Percentiles rank a stretch among this genome's conserved stretches.
phyloP scores from a whole-genome alignment of 2,329 filamentous ascomycete genomes.

The Claviceps sorghi region DNA sequence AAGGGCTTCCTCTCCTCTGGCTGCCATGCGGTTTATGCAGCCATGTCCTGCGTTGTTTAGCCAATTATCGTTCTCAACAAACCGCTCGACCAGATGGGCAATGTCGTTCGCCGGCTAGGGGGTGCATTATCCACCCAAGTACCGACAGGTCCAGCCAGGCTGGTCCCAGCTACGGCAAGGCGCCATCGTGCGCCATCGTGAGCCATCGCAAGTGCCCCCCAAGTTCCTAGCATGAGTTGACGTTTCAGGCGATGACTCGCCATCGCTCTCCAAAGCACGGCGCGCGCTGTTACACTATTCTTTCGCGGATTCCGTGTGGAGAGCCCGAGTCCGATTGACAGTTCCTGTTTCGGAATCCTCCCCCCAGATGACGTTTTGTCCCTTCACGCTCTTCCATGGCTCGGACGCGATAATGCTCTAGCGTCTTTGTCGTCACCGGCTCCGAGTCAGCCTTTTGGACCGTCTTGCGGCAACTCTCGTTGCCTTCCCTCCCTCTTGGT shows the following conservation, averaged over 20 bases:
- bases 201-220: too few species aligned
- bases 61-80: background rate
- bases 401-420: background rate
- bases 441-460: background rate
- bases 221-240: background rate
- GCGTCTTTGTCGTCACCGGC: background rate
- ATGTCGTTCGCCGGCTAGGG: background rate
- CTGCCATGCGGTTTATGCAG: slow-evolving; percentile 1
- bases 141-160: background rate
- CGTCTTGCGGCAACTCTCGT: background rate
- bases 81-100: background rate
- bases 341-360: background rate
- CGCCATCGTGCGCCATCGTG: background rate
- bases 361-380: background rate
- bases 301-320: background rate
- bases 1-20: background rate
- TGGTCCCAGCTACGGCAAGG: background rate
- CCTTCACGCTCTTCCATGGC: background rate
- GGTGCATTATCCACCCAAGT: background rate
- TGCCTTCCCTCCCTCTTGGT: background rate
- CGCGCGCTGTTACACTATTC: background rate
- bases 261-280: background rate
- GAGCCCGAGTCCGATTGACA: background rate
- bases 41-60: background rate
- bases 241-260: background rate